Conservation (phyloP, 441 rosid genomes). For the Populus hybrid region DNA sequence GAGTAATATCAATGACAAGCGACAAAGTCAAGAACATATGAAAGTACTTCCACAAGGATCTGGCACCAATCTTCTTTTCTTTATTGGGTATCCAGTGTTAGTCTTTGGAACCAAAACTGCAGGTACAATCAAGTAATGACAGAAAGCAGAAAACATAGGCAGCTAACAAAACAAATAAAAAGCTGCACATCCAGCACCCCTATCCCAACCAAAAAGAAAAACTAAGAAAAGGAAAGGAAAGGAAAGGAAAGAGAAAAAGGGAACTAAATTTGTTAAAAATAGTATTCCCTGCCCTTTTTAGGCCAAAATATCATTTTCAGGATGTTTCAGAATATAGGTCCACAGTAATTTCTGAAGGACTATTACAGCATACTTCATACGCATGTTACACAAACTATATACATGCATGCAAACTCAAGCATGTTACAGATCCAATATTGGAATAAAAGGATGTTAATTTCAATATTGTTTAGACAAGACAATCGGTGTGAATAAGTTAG, state of each 20-base stretch:
- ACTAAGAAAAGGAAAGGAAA: background rate
- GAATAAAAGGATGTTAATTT: background rate
- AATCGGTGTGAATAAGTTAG: slow-evolving; percentile 10
- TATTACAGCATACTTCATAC: background rate
- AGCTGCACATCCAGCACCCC: background rate
- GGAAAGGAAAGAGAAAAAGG: background rate
- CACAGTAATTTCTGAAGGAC: no score
- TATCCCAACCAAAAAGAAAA: background rate
- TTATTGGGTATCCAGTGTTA: background rate
- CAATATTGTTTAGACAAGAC: slow-evolving; percentile 9
- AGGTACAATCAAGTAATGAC: background rate
- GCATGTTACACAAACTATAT: background rate
- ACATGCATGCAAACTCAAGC: background rate
- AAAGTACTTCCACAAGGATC: background rate
- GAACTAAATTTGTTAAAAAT: background rate
- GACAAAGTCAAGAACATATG: background rate
- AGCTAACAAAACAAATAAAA: background rate
- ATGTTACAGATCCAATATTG: background rate
- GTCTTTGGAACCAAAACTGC: background rate
- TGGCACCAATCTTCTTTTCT: background rate
- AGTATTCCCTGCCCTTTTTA: background rate
- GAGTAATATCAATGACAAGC: background rate
- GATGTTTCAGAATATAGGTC: no score
- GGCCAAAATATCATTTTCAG: no score
- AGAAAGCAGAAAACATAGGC: background rate